phyloP scores from a whole-genome alignment of 176 grass and related monocot species.

The Rhynchospora breviuscula region DNA sequence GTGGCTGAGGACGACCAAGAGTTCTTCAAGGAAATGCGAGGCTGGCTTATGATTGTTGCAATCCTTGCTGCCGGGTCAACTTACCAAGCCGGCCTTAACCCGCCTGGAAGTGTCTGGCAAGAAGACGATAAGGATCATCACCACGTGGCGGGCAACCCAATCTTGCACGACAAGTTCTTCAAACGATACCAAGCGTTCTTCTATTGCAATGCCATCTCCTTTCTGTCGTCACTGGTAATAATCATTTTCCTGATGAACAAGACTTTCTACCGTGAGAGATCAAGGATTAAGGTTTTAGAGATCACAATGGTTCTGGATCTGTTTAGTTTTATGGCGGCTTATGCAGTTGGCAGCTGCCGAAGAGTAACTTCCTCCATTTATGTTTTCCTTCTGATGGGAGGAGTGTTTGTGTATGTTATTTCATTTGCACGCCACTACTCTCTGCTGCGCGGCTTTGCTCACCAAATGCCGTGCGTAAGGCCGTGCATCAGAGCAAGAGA shows the following conservation, averaged over 20 bases:
- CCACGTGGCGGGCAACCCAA: slow-evolving; percentile 13
- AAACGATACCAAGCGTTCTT: slow-evolving; percentile 33
- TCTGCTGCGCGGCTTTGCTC: background rate
- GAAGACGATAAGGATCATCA: background rate
- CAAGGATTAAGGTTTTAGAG: slow-evolving; percentile 33
- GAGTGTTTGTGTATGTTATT: slow-evolving; percentile 42
- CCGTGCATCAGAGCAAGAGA: background rate
- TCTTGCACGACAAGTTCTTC: slow-evolving; percentile 26
- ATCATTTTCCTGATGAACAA: slow-evolving; percentile 29
- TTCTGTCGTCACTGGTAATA: slow-evolving; percentile 28
- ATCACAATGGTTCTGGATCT: slow-evolving; percentile 40
- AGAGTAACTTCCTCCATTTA: slow-evolving; percentile 25
- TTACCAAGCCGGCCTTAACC: slow-evolving; percentile 39
- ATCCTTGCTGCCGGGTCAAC: slow-evolving; percentile 30
- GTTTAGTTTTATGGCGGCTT: slow-evolving; percentile 46
- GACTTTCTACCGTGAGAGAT: background rate
- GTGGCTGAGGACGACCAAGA: background rate
- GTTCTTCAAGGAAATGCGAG: background rate
- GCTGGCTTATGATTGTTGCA: slow-evolving; percentile 25
- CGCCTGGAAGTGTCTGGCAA: slow-evolving; percentile 33
- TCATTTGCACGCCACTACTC: background rate
- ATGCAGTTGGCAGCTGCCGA: slow-evolving; percentile 46
- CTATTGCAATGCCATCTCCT: slow-evolving; percentile 31
- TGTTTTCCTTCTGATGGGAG: slow-evolving; percentile 32
- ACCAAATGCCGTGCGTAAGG: background rate